A percentile compares a stretch with the other conserved stretches of the same genome.
Evolutionary conservation across 2,329 filamentous ascomycete species (phyloP).

Genomic region (Penicillium sp.): DNA sequence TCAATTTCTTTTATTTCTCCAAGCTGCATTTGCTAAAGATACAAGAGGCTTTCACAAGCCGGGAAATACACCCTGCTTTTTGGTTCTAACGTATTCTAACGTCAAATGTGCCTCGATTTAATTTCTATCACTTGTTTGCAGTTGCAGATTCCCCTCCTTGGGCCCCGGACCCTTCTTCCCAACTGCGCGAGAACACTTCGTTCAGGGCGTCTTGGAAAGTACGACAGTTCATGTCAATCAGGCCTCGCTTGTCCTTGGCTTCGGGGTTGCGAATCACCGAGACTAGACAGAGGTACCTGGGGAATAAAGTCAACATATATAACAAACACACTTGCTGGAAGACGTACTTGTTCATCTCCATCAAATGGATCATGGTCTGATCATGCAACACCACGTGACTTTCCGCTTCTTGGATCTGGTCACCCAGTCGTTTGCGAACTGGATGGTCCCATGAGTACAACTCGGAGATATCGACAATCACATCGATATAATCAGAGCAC

Average conservation of each 20-base stretch:
- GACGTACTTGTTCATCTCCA: conserved; percentile 64
- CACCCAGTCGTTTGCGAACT: conserved; percentile 40
- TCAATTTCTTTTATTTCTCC: not conserved
- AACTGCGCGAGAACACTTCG: conserved; percentile 57
- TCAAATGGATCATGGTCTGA: conserved; percentile 61
- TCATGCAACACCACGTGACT: conserved; percentile 62
- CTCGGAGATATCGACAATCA: conserved; percentile 94
- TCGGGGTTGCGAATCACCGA: conserved; percentile 65
- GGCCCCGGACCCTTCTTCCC: conserved; percentile 38
- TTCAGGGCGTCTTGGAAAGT: conserved; percentile 62
- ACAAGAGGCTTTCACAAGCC: not conserved
- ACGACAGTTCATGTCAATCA: conserved; percentile 66
- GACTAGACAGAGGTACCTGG: conserved; percentile 61
- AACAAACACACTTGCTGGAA: not conserved
- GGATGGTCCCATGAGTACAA: conserved; percentile 75
- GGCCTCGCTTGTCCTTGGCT: conserved; percentile 60
- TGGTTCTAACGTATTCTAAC: not conserved
- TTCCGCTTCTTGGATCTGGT: conserved; percentile 56
- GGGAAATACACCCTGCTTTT: not conserved
- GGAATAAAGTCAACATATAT: conserved; percentile 14
- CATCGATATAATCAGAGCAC: conserved; percentile 97
- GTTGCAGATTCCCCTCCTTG: not conserved
- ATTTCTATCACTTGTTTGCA: conserved; percentile 12
- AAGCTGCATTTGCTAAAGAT: conserved; percentile 2
- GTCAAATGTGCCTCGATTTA: not conserved